Conservation (phyloP, 2,329 filamentous ascomycete genomes). For the Stemphylium beticola region DNA sequence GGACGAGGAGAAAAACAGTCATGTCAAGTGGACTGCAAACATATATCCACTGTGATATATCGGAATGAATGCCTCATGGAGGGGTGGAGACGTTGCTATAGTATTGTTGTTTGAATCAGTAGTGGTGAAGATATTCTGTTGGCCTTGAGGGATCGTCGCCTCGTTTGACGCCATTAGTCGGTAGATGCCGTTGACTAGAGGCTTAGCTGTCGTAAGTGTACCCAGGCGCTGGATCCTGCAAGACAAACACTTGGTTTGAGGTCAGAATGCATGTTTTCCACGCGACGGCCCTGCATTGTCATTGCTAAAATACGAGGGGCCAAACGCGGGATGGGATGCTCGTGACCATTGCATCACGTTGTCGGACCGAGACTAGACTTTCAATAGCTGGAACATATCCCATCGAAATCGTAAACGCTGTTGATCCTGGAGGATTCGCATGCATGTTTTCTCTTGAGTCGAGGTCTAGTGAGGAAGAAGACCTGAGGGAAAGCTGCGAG, state of each 20-base stretch:
- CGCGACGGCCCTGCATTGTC: not conserved
- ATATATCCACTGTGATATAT: not conserved
- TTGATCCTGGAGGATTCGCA: not conserved
- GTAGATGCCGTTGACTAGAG: not conserved
- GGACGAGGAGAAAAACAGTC: not conserved
- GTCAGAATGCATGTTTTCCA: not conserved
- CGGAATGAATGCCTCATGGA: not conserved
- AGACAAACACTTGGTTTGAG: not conserved
- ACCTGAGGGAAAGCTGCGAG: not conserved
- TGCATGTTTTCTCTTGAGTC: not conserved
- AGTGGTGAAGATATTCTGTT: not conserved
- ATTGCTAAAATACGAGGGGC: not conserved
- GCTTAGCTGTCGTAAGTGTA: not conserved
- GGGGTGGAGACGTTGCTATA: not conserved
- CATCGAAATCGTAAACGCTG: not conserved
- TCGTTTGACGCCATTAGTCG: not conserved
- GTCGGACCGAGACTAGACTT: constrained; percentile 1
- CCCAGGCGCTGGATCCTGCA: not conserved
- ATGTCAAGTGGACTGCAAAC: not conserved
- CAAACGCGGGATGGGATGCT: not conserved
- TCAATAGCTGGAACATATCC: not conserved
- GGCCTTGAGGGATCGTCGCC: not conserved
- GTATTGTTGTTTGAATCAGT: not conserved
- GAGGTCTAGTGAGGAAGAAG: not conserved
- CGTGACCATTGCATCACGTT: not conserved